These are phyloP conservation scores for Aphanomyces astaci DNA, from an alignment of 352 stramenopile genomes.

Conservation along the genomic window DNA sequence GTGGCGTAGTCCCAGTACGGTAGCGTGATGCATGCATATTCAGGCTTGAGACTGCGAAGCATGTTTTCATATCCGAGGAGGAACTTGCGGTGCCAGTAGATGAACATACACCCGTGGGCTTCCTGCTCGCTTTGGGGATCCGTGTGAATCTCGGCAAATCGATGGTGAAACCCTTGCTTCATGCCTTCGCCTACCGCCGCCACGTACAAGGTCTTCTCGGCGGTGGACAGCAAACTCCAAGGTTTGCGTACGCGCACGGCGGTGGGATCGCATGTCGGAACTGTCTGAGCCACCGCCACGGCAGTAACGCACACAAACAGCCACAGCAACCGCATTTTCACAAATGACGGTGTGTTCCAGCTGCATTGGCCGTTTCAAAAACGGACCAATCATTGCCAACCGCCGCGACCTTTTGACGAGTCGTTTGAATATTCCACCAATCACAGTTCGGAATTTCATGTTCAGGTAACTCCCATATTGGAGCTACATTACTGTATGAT, in stretches of 20 bases:
- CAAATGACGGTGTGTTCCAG: not conserved
- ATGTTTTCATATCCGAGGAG: constrained; percentile 67
- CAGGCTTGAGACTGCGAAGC: constrained; percentile 35
- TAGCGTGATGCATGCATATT: constrained; percentile 50
- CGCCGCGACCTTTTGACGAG: not conserved
- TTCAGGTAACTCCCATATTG: too few species aligned
- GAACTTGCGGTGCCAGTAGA: constrained; percentile 63
- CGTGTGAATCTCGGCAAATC: constrained; percentile 54
- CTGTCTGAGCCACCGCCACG: not conserved
- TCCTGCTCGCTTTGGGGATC: constrained; percentile 37
- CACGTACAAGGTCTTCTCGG: constrained; percentile 41
- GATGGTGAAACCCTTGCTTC: constrained; percentile 39
- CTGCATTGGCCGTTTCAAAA: too few species aligned
- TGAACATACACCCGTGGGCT: constrained; percentile 61
- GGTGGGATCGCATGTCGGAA: not conserved
- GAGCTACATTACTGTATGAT: too few species aligned
- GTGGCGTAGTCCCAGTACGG: constrained; percentile 47
- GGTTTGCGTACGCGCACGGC: constrained; percentile 35
- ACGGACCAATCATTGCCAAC: too few species aligned
- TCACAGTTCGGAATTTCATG: too few species aligned
- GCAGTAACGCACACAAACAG: not conserved
- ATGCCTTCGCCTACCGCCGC: constrained; percentile 46
- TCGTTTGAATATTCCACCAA: too few species aligned
- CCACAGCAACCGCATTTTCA: not conserved
- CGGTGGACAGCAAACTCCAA: constrained; percentile 33